These are phyloP conservation scores for Erysimum cheiri DNA, from an alignment of 441 rosid genomes.

Conservation along the genomic window DNA sequence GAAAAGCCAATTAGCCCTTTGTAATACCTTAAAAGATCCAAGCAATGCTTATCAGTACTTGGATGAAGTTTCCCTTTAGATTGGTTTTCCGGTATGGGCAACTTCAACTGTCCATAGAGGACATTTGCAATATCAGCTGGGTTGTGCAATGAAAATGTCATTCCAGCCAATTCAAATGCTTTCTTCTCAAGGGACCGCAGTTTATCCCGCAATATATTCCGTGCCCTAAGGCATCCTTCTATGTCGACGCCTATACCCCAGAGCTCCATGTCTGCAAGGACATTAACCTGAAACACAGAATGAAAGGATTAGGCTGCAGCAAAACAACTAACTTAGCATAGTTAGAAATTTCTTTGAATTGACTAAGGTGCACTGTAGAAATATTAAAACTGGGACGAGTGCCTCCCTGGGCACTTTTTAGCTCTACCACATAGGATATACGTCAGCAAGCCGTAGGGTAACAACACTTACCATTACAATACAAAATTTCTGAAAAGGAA, in stretches of 20 bases:
- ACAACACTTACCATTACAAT: constrained; percentile 1
- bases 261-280: constrained; percentile 96
- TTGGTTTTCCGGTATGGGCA: constrained; percentile 71
- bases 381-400: too few relatives aligned
- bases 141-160: constrained; percentile 76
- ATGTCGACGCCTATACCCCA: constrained; percentile 96
- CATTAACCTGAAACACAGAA: constrained; percentile 68
- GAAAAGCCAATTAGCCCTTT: constrained; percentile 26
- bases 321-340: constrained; percentile 10
- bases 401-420: constrained; percentile 18
- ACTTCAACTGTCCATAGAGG: constrained; percentile 79
- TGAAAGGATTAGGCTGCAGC: constrained; percentile 34
- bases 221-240: constrained; percentile 89
- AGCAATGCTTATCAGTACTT: constrained; percentile 92
- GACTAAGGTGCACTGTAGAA: not conserved
- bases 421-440: constrained; percentile 4
- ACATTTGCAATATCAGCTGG: constrained; percentile 96
- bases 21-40: constrained; percentile 84
- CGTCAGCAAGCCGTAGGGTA: constrained; percentile 3
- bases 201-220: constrained; percentile 72
- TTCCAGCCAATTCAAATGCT: constrained; percentile 87
- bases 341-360: constrained; percentile 1
- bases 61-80: constrained; percentile 87
- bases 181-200: constrained; percentile 83
- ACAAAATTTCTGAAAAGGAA: constrained; percentile 11